phyloP scores from a whole-genome alignment of 2,329 filamentous ascomycete species.

The Tolypocladium ophioglossoides region DNA sequence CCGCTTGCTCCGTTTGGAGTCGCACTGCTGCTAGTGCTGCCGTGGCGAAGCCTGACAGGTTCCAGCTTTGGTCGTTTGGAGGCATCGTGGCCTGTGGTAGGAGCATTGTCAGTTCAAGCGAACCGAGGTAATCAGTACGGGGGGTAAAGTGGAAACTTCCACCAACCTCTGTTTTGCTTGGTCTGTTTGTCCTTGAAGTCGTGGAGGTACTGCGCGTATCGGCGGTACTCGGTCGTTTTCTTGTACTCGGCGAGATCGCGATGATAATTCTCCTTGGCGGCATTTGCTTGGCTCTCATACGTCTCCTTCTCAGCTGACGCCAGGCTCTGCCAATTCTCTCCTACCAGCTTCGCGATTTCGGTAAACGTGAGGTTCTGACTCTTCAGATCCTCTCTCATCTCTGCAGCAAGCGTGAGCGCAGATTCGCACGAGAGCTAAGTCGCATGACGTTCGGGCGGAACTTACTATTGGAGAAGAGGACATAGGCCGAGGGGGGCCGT shows the following conservation, averaged over 20 bases:
- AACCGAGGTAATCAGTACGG: not conserved
- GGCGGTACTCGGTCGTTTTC: conserved; percentile 58
- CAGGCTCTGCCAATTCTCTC: conserved; percentile 71
- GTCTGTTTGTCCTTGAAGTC: conserved; percentile 70
- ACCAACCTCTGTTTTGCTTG: conserved; percentile 42
- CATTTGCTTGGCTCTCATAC: conserved; percentile 61
- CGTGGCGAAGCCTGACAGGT: conserved; percentile 20
- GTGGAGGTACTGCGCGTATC: conserved; percentile 61
- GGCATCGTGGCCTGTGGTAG: conserved; percentile 21
- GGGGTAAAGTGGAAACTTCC: not conserved
- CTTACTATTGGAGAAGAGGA: conserved; percentile 77
- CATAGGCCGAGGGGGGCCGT: conserved; percentile 71
- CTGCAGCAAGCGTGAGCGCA: conserved; percentile 24
- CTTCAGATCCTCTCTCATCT: conserved; percentile 68
- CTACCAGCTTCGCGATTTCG: conserved; percentile 73
- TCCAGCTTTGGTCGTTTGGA: conserved; percentile 40
- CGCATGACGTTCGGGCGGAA: conserved; percentile 7
- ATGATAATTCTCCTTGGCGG: conserved; percentile 68
- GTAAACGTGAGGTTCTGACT: conserved; percentile 70
- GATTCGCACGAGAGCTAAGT: not conserved
- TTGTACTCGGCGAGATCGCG: conserved; percentile 66
- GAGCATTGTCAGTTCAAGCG: conserved; percentile 3
- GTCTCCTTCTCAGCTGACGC: conserved; percentile 56
- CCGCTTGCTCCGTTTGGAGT: conserved; percentile 25
- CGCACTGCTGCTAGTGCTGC: conserved; percentile 29